Conservation (phyloP, 441 rosid species). For the Adansonia rubrostipa region DNA sequence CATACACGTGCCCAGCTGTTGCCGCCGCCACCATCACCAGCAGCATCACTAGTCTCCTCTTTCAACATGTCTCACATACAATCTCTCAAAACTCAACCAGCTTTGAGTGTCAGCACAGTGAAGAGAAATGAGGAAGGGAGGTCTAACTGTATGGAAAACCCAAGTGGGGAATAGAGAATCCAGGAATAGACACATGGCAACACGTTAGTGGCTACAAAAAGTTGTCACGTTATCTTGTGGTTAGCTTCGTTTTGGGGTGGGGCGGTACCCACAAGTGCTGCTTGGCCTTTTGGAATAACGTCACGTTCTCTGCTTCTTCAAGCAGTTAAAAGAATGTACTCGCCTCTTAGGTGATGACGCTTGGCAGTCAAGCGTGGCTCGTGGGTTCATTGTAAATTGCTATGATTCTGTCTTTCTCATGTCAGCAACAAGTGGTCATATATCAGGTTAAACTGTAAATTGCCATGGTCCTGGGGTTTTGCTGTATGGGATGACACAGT, state of each 20-base stretch:
- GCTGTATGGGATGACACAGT: not conserved
- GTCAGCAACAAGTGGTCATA: not conserved
- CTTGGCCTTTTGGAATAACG: slow-evolving; percentile 44
- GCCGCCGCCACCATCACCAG: slow-evolving; percentile 26
- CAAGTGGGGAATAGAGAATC: slow-evolving; percentile 42
- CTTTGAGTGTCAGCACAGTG: slow-evolving; percentile 27
- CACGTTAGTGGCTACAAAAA: slow-evolving; percentile 46
- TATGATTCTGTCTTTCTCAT: slow-evolving; percentile 3
- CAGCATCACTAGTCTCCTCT: slow-evolving; percentile 42
- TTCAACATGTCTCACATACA: slow-evolving; percentile 50
- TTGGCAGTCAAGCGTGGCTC: slow-evolving; percentile 25
- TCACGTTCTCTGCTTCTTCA: slow-evolving; percentile 1
- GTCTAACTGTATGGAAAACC: slow-evolving; percentile 33
- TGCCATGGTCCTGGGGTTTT: not conserved
- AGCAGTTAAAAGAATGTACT: slow-evolving; percentile 18
- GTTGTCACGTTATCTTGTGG: slow-evolving; percentile 60
- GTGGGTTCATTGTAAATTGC: slow-evolving; percentile 18
- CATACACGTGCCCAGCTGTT: slow-evolving; percentile 67
- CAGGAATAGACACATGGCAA: slow-evolving; percentile 44
- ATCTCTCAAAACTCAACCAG: not conserved
- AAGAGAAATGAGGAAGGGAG: slow-evolving; percentile 22
- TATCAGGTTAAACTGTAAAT: not conserved
- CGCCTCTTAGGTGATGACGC: slow-evolving; percentile 24
- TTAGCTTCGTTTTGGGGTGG: slow-evolving; percentile 43
- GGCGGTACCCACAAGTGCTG: slow-evolving; percentile 30